These are phyloP conservation scores for Epichloe brachyelytri DNA, from an alignment of 2,329 filamentous ascomycete species.

Conservation along the genomic window DNA sequence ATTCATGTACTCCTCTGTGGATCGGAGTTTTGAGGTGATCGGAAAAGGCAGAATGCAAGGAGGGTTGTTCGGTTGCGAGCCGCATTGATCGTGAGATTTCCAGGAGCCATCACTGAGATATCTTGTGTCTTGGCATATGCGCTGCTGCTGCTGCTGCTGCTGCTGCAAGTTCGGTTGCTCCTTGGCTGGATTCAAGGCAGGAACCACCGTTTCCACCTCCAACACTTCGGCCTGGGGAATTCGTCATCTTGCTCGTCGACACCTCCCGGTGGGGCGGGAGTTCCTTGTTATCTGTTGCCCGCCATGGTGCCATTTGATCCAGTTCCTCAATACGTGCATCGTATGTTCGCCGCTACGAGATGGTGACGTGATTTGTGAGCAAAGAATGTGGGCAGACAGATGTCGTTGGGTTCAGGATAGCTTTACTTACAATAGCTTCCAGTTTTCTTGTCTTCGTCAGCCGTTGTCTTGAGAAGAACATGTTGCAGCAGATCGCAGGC, in stretches of 20 bases:
- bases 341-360: constrained; percentile 66
- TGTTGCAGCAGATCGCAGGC: constrained; percentile 80
- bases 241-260: constrained; percentile 11
- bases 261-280: constrained; percentile 56
- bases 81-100: constrained; percentile 12
- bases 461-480: constrained; percentile 73
- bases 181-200: constrained; percentile 25
- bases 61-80: constrained; percentile 9
- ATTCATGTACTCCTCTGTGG: constrained; percentile 25
- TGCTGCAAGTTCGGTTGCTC: constrained; percentile 11
- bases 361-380: neutral
- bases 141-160: constrained; percentile 3
- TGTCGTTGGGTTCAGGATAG: neutral
- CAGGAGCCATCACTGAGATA: constrained; percentile 11
- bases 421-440: constrained; percentile 70
- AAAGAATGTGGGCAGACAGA: neutral
- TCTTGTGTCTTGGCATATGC: constrained; percentile 11
- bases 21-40: constrained; percentile 24
- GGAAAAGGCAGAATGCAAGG: constrained; percentile 43
- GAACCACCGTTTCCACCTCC: neutral
- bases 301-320: constrained; percentile 51
- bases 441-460: constrained; percentile 80
- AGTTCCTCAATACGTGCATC: constrained; percentile 81
- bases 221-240: neutral
- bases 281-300: constrained; percentile 51